Conservation (phyloP, 2,329 filamentous ascomycete species). For the Hypomyces rosellus region DNA sequence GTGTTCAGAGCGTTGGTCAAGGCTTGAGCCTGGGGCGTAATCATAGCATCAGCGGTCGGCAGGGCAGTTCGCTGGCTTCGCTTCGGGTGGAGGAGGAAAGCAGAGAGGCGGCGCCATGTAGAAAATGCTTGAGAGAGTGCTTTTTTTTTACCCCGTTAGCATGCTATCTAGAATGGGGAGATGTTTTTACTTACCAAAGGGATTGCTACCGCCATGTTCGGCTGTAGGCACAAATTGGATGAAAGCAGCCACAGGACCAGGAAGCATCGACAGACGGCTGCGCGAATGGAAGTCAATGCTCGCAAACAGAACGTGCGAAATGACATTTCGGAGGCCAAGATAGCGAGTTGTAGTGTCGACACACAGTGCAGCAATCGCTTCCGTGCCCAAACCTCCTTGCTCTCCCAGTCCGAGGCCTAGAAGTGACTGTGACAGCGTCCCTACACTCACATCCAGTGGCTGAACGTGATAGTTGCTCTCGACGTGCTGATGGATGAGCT, state of each 20-base stretch:
- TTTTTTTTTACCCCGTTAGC: constrained; percentile 14
- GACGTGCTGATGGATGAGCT: constrained; percentile 34
- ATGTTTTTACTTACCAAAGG: not conserved
- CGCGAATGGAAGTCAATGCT: constrained; percentile 26
- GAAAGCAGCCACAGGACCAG: constrained; percentile 25
- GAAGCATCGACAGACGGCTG: constrained; percentile 30
- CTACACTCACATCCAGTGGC: constrained; percentile 14
- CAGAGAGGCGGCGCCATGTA: constrained; percentile 37
- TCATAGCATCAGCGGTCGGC: constrained; percentile 20
- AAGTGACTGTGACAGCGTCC: not conserved
- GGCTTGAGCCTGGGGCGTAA: constrained; percentile 24
- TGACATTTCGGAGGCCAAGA: constrained; percentile 31
- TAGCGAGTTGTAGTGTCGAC: constrained; percentile 27
- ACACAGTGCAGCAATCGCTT: constrained; percentile 23
- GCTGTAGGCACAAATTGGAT: constrained; percentile 5
- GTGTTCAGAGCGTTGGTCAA: constrained; percentile 15
- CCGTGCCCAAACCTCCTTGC: not conserved
- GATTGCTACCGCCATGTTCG: not conserved
- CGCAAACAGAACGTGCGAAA: constrained; percentile 29
- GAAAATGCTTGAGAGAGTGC: constrained; percentile 26
- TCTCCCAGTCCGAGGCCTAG: constrained; percentile 6
- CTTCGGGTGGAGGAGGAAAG: constrained; percentile 34
- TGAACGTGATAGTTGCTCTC: constrained; percentile 32
- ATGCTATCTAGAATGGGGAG: not conserved
- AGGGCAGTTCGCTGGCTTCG: constrained; percentile 32